phyloP scores from a whole-genome alignment of 371 early-diverging fungal genomes.

The Scutellospora calospora region DNA sequence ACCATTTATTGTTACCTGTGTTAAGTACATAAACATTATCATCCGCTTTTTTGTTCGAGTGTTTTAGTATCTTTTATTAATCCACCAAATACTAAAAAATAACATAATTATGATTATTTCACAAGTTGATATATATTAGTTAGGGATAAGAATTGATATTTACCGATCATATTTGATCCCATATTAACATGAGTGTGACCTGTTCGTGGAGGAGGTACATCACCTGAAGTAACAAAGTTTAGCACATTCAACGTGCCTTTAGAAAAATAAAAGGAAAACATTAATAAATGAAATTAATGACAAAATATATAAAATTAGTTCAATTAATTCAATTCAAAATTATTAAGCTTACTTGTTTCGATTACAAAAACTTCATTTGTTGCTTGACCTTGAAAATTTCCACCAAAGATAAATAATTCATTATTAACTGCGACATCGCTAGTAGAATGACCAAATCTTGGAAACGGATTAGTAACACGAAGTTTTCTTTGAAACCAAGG shows the following conservation, averaged over 20 bases:
- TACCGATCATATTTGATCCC: conserved; percentile 39
- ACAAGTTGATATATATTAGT: background rate
- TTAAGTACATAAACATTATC: conserved; percentile 36
- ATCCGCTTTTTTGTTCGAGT: conserved; percentile 14
- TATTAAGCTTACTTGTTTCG: conserved; percentile 17
- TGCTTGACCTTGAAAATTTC: conserved; percentile 10
- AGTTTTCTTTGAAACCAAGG: conserved; percentile 40
- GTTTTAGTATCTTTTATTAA: conserved; percentile 7
- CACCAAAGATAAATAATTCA: conserved; percentile 38
- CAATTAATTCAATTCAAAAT: background rate
- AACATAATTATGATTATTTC: background rate
- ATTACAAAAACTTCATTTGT: conserved; percentile 32
- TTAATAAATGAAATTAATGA: background rate
- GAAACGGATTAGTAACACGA: conserved; percentile 11
- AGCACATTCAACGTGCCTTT: conserved; percentile 40
- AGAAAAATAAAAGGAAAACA: background rate
- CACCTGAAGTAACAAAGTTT: conserved; percentile 32
- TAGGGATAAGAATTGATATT: background rate
- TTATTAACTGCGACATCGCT: background rate
- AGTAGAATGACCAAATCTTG: conserved; percentile 42
- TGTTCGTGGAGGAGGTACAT: conserved; percentile 40
- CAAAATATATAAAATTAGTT: no score
- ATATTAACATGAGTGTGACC: conserved; percentile 41
- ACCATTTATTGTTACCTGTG: conserved; percentile 10
- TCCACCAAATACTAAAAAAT: conserved; percentile 39